Conservation (phyloP, 257 asterid species). For the Voacanga thouarsii region DNA sequence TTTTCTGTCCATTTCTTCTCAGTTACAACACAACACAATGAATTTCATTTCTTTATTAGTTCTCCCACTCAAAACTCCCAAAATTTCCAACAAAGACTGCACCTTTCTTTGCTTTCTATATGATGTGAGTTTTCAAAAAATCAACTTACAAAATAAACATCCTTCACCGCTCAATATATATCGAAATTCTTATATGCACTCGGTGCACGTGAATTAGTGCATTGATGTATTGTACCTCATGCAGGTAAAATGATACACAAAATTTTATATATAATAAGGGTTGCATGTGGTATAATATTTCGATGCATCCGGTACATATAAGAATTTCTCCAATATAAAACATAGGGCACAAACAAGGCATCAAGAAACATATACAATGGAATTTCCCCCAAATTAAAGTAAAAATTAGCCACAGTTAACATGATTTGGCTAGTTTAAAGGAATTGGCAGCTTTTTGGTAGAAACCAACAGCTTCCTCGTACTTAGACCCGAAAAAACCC, state of each 20-base stretch:
- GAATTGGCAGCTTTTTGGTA: constrained; percentile 40
- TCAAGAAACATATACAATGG: not conserved
- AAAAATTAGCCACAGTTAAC: constrained; percentile 18
- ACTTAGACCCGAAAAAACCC: constrained; percentile 36
- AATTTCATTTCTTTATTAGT: not conserved
- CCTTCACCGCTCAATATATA: not conserved
- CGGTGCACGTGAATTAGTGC: too few relatives aligned
- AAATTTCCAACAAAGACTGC: not conserved
- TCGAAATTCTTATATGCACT: too few relatives aligned
- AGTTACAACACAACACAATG: not conserved
- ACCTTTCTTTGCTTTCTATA: not conserved
- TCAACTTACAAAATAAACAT: not conserved
- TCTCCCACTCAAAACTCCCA: not conserved
- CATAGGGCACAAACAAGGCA: not conserved
- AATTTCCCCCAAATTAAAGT: not conserved
- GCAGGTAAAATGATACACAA: too few relatives aligned
- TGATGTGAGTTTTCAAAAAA: not conserved
- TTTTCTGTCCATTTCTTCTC: not conserved
- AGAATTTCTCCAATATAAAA: too few relatives aligned
- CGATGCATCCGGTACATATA: too few relatives aligned
- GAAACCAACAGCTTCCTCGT: constrained; percentile 47
- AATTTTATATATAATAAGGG: too few relatives aligned
- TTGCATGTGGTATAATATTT: too few relatives aligned
- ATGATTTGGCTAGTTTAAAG: constrained; percentile 43
- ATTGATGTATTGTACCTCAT: too few relatives aligned